Evolutionary conservation across 495 filamentous ascomycete species (phyloP).

Genomic region (Haplographium delicatum): DNA sequence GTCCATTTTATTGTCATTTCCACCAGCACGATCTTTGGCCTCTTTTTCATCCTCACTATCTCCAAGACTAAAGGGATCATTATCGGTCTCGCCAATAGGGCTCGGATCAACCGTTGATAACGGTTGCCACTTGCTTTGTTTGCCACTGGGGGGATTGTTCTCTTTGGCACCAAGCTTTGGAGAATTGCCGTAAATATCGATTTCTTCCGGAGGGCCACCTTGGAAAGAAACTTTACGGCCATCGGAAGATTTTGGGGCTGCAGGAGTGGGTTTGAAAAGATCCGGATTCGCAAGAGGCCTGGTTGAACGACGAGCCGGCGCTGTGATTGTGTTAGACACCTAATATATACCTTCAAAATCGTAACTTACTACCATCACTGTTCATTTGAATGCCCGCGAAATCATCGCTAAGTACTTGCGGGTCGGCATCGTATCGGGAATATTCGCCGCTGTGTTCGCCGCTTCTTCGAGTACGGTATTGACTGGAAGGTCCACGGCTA

Average conservation of each 20-base stretch:
- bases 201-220: conserved; percentile 56
- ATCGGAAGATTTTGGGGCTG: conserved; percentile 49
- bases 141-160: conserved; percentile 32
- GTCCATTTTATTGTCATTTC: conserved; percentile 49
- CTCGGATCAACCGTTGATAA: conserved; percentile 80
- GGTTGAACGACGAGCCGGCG: conserved; percentile 46
- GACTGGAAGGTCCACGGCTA: conserved; percentile 9
- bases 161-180: conserved; percentile 33
- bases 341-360: not conserved
- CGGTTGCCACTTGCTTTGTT: conserved; percentile 94
- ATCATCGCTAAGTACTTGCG: conserved; percentile 80
- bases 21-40: conserved; percentile 43
- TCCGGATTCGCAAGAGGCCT: conserved; percentile 72
- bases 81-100: conserved; percentile 81
- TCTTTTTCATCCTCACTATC: conserved; percentile 95
- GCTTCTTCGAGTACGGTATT: conserved; percentile 44
- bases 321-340: conserved; percentile 24
- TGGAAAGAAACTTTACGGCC: conserved; percentile 67
- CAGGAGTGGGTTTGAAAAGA: conserved; percentile 69
- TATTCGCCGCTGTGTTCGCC: conserved; percentile 73
- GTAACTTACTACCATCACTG: conserved; percentile 64
- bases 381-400: conserved; percentile 84
- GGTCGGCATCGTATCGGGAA: conserved; percentile 93
- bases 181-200: conserved; percentile 66
- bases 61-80: conserved; percentile 93